phyloP scores from a whole-genome alignment of 2,329 filamentous ascomycete genomes.

The Penicillium occitanis region DNA sequence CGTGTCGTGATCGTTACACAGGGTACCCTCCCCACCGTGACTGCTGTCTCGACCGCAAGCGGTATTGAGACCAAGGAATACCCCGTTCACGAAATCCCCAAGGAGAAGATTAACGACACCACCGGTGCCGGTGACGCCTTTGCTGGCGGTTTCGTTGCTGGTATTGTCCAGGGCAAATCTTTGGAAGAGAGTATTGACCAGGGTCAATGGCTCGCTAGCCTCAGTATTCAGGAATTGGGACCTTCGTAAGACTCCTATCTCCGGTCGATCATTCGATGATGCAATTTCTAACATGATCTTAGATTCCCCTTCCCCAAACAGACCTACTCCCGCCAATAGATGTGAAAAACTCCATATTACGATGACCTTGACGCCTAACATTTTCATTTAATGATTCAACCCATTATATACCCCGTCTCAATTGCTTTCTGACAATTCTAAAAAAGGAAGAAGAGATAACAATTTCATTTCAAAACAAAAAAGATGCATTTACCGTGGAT shows the following conservation, averaged over 20 bases:
- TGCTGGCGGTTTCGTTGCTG: constrained; percentile 88
- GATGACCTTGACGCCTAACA: background rate
- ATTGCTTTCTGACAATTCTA: constrained; percentile 20
- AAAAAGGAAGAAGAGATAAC: constrained; percentile 16
- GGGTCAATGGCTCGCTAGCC: constrained; percentile 92
- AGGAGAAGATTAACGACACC: constrained; percentile 85
- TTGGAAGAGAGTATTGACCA: constrained; percentile 79
- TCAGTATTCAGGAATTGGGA: constrained; percentile 93
- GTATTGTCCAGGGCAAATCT: constrained; percentile 78
- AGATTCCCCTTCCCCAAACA: constrained; percentile 84
- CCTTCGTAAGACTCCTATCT: constrained; percentile 69
- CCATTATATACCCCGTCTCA: constrained; percentile 40
- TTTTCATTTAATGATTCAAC: constrained; percentile 40
- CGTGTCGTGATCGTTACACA: constrained; percentile 91
- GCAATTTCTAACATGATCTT: constrained; percentile 14
- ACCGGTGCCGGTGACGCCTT: constrained; percentile 97
- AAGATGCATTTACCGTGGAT: background rate
- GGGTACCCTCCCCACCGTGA: constrained; percentile 84
- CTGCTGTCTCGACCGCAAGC: constrained; percentile 70
- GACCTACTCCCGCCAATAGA: constrained; percentile 58
- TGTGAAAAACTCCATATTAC: background rate
- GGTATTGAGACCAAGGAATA: constrained; percentile 70
- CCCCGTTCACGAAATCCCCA: constrained; percentile 75
- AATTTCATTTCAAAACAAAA: background rate
- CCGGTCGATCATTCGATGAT: background rate